Evolutionary conservation across 495 filamentous ascomycete species (phyloP).

Genomic region (Astrocystis sublimbata): DNA sequence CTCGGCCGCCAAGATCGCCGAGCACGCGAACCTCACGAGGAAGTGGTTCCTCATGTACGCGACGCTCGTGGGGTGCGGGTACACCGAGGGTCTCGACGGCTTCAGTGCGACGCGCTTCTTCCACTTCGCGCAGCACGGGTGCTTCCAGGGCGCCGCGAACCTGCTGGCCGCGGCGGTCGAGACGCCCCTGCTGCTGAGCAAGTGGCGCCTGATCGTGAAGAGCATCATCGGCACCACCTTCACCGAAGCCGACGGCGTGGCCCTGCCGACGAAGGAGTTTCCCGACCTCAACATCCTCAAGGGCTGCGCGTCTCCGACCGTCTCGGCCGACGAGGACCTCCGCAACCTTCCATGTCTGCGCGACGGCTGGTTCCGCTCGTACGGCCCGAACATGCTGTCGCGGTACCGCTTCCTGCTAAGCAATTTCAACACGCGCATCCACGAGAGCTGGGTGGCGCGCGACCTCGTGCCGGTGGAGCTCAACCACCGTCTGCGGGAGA

Average conservation of each 20-base stretch:
- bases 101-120: conserved; percentile 18
- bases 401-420: conserved; percentile 20
- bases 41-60: conserved; percentile 26
- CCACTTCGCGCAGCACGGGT: conserved; percentile 15
- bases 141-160: conserved; percentile 19
- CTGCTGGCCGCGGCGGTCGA: conserved; percentile 12
- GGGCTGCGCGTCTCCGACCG: conserved; percentile 9
- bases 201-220: conserved; percentile 23
- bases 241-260: neutral
- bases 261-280: conserved; percentile 15
- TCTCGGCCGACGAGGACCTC: conserved; percentile 19
- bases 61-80: conserved; percentile 25
- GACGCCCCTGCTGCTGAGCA: conserved; percentile 14
- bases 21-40: conserved; percentile 16
- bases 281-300: conserved; percentile 10
- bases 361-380: conserved; percentile 22
- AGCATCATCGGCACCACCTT: conserved; percentile 16
- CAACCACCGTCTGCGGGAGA: conserved; percentile 23
- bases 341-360: conserved; percentile 12
- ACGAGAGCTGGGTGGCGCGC: conserved; percentile 15
- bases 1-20: conserved; percentile 12
- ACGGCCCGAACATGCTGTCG: conserved; percentile 15
- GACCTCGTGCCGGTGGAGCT: conserved; percentile 23
- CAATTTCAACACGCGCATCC: conserved; percentile 23
- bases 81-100: conserved; percentile 11